Conservation (phyloP, 352 stramenopile genomes). For the Pythium biforme region DNA sequence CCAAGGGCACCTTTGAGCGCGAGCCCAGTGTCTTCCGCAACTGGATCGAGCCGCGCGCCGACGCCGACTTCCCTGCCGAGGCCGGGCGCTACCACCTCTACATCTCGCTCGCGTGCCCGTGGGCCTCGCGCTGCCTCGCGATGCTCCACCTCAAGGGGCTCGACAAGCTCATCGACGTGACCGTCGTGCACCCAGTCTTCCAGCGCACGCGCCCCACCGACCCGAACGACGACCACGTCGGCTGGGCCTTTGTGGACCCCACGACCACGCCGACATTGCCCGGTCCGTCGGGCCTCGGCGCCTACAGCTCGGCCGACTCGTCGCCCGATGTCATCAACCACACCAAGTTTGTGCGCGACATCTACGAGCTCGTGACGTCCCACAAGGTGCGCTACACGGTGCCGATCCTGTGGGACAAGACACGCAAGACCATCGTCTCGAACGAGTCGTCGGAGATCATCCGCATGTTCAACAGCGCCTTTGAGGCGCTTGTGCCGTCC, state of each 20-base stretch:
- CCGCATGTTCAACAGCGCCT: conserved; percentile 87
- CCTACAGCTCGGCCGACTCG: conserved; percentile 68
- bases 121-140: conserved; percentile 76
- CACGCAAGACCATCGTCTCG: conserved; percentile 89
- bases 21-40: conserved; percentile 78
- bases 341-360: conserved; percentile 60
- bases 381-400: conserved; percentile 86
- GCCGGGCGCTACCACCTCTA: conserved; percentile 92
- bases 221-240: conserved; percentile 67
- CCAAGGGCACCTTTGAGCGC: conserved; percentile 71
- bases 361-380: conserved; percentile 80
- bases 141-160: conserved; percentile 94
- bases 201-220: conserved; percentile 73
- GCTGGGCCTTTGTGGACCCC: conserved; percentile 80
- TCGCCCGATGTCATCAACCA: conserved; percentile 70
- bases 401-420: conserved; percentile 91
- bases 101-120: conserved; percentile 95
- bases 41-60: conserved; percentile 60
- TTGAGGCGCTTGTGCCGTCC: conserved; percentile 67
- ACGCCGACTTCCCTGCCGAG: conserved; percentile 68
- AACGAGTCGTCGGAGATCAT: conserved; percentile 96
- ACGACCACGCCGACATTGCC: conserved; percentile 57
- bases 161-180: conserved; percentile 92
- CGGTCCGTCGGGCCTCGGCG: conserved; percentile 55
- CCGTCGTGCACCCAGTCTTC: conserved; percentile 89